Percentiles rank a stretch among this genome's conserved stretches.
Conservation (phyloP, 768 basidiomycete genomes). For the Termitomyces sp. region DNA sequence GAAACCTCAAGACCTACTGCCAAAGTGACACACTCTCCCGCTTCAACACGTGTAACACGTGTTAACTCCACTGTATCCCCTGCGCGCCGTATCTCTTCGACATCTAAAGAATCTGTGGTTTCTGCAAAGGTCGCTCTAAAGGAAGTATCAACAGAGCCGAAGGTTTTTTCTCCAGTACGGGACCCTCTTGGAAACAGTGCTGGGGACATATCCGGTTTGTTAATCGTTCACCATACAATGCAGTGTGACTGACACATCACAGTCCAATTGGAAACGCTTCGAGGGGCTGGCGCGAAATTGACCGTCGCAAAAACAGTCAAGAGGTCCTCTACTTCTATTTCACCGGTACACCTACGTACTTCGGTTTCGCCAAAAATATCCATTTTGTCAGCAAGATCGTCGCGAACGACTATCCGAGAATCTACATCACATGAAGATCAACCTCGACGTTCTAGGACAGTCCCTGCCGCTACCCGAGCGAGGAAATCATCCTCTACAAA, state of each 20-base stretch:
- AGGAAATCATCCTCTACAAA: slow-evolving; percentile 15
- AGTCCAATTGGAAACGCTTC: slow-evolving; percentile 20
- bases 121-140: slow-evolving; percentile 4
- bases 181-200: slow-evolving; percentile 32
- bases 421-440: slow-evolving; percentile 14
- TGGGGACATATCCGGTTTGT: slow-evolving; percentile 25
- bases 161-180: slow-evolving; percentile 32
- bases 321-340: slow-evolving; percentile 1
- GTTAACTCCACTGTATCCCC: slow-evolving; percentile 14
- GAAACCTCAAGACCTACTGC: not conserved
- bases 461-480: slow-evolving; percentile 16
- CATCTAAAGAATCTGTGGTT: slow-evolving; percentile 12
- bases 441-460: slow-evolving; percentile 22
- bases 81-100: slow-evolving; percentile 18
- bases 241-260: not conserved
- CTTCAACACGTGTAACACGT: slow-evolving; percentile 13
- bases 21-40: not conserved
- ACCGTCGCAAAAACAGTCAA: slow-evolving; percentile 9
- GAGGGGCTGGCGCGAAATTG: slow-evolving; percentile 3
- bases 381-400: slow-evolving; percentile 5
- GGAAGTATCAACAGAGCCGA: slow-evolving; percentile 16
- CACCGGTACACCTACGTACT: not conserved
- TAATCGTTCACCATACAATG: not conserved
- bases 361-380: slow-evolving; percentile 12
- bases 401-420: slow-evolving; percentile 1